These are phyloP conservation scores for Trichophyton benhamiae DNA, from an alignment of 2,329 filamentous ascomycete species.

Conservation along the genomic window DNA sequence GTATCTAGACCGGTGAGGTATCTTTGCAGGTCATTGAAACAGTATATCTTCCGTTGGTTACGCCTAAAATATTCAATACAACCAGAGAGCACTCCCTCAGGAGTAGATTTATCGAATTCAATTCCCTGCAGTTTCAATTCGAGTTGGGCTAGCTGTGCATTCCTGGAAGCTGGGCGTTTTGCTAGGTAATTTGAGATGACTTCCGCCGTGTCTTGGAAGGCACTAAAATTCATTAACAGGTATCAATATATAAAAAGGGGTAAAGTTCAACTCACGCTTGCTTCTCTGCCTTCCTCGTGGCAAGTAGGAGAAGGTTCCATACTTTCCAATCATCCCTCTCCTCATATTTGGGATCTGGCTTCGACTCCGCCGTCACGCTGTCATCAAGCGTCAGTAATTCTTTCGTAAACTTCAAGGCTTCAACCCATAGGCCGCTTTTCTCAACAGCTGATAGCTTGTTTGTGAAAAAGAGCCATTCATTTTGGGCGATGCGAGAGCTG, in stretches of 20 bases:
- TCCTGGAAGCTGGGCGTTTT: constrained; percentile 29
- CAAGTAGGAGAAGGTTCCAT: constrained; percentile 32
- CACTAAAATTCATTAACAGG: constrained; percentile 18
- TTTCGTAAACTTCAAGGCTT: constrained; percentile 27
- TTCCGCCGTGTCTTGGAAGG: constrained; percentile 20
- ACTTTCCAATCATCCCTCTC: constrained; percentile 36
- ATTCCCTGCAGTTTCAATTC: constrained; percentile 17
- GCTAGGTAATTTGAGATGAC: constrained; percentile 27
- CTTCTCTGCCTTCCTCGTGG: constrained; percentile 22
- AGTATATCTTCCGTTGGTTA: constrained; percentile 33
- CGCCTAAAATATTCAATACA: constrained; percentile 32
- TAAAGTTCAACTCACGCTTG: constrained; percentile 23
- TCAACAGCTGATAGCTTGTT: constrained; percentile 29
- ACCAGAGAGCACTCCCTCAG: constrained; percentile 24
- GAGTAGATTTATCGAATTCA: neutral
- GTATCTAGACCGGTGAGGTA: constrained; percentile 24
- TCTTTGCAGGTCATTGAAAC: constrained; percentile 33
- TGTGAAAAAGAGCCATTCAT: constrained; percentile 32
- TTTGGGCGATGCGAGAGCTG: constrained; percentile 31
- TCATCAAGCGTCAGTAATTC: constrained; percentile 26
- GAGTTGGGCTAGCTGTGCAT: constrained; percentile 29
- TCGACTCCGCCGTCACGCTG: constrained; percentile 18
- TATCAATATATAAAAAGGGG: neutral
- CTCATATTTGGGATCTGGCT: constrained; percentile 17
- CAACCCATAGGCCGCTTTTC: constrained; percentile 28